A percentile compares a stretch with the other conserved stretches of the same genome.
phyloP scores from a whole-genome alignment of 192 early-diverging fungal genomes.

The Coemansia sp. region DNA sequence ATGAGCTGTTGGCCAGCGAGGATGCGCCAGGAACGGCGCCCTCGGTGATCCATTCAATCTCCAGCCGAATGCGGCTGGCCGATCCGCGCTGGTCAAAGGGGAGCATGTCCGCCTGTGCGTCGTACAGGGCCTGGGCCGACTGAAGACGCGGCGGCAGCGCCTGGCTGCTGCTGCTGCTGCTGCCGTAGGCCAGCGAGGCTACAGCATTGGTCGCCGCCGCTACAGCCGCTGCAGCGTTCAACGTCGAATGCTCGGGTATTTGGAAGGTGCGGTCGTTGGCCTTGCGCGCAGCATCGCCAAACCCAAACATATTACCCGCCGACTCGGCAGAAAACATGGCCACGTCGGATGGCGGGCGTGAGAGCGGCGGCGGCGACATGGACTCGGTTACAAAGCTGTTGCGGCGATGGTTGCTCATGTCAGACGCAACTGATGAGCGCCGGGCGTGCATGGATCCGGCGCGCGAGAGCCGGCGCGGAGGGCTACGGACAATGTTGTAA shows the following conservation, averaged over 20 bases:
- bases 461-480: neutral
- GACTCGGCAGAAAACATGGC: constrained; percentile 29
- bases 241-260: constrained; percentile 6
- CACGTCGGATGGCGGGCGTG: constrained; percentile 31
- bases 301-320: neutral
- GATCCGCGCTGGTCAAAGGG: neutral
- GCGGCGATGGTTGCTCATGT: neutral
- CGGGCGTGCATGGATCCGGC: constrained; percentile 1
- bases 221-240: constrained; percentile 26
- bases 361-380: constrained; percentile 15
- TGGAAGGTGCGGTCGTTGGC: neutral
- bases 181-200: constrained; percentile 3
- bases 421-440: constrained; percentile 21
- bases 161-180: constrained; percentile 4
- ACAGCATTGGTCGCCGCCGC: constrained; percentile 16
- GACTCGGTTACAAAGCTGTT: constrained; percentile 1
- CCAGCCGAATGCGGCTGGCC: constrained; percentile 28
- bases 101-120: neutral
- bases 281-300: neutral
- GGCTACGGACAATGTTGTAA: constrained; percentile 11
- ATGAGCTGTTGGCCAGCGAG: constrained; percentile 9
- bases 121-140: neutral
- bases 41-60: constrained; percentile 38
- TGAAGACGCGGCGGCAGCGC: no score
- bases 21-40: neutral